Evolutionary conservation across 306 rosid genomes (phyloP).

Genomic region (Casuarina equisetifolia): DNA sequence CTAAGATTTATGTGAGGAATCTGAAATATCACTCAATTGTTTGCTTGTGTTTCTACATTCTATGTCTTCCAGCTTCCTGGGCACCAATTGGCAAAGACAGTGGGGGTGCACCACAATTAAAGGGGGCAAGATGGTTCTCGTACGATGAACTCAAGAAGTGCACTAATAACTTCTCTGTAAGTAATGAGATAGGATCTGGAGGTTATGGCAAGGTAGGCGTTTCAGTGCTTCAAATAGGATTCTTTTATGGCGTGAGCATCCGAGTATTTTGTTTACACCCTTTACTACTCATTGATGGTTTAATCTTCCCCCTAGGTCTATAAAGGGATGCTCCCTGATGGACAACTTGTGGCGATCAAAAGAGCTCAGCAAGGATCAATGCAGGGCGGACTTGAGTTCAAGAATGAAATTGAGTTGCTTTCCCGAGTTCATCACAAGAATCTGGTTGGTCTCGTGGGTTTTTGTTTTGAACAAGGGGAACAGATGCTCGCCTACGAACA

Average conservation of each 20-base stretch:
- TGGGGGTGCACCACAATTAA: constrained; percentile 93
- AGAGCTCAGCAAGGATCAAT: constrained; percentile 96
- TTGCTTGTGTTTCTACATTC: constrained; percentile 23
- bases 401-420: constrained; percentile 92
- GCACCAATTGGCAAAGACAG: constrained; percentile 87
- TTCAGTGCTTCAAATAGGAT: neutral
- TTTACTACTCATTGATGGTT: constrained; percentile 6
- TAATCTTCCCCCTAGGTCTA: constrained; percentile 57
- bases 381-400: constrained; percentile 95
- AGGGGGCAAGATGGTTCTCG: constrained; percentile 98
- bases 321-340: constrained; percentile 71
- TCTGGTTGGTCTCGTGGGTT: constrained; percentile 89
- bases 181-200: constrained; percentile 78
- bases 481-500: constrained; percentile 89
- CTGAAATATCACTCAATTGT: constrained; percentile 7
- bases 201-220: constrained; percentile 90
- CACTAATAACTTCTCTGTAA: constrained; percentile 68
- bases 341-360: constrained; percentile 78
- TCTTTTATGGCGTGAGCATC: neutral
- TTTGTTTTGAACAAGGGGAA: constrained; percentile 95
- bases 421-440: constrained; percentile 99
- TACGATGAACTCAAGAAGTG: constrained; percentile 84
- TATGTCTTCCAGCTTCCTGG: constrained; percentile 74
- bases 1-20: constrained; percentile 2
- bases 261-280: neutral